Conservation (phyloP, 179 eudicot genomes). For the Beta macrorhiza region DNA sequence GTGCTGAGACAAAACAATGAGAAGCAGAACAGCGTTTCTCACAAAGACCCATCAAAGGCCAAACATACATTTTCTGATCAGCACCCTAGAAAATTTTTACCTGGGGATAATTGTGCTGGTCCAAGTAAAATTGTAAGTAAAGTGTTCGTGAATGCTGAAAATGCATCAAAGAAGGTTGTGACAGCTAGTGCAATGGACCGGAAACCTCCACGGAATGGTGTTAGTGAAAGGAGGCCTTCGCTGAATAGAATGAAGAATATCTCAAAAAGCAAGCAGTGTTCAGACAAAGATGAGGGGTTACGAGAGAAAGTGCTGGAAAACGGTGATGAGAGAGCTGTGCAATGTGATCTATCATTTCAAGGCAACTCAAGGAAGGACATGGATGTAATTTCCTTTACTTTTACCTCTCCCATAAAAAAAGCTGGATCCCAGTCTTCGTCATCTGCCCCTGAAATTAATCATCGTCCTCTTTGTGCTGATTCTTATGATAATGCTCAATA, state of each 20-base stretch:
- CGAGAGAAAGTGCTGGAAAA: conserved; percentile 34
- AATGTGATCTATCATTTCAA: conserved; percentile 43
- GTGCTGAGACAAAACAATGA: conserved; percentile 71
- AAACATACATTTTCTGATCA: conserved; percentile 44
- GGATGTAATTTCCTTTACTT: conserved; percentile 93
- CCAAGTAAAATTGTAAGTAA: conserved; percentile 54
- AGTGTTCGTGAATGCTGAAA: conserved; percentile 43
- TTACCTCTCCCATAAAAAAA: conserved; percentile 87
- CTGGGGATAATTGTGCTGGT: conserved; percentile 38
- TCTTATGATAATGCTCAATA: conserved; percentile 32
- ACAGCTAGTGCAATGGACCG: conserved; percentile 39
- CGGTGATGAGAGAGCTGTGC: conserved; percentile 43
- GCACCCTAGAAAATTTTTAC: conserved; percentile 41
- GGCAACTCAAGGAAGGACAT: conserved; percentile 50
- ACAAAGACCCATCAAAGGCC: conserved; percentile 37
- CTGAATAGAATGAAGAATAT: conserved; percentile 42
- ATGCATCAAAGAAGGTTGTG: conserved; percentile 43
- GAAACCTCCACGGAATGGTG: conserved; percentile 34
- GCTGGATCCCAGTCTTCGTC: conserved; percentile 37
- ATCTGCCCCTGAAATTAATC: conserved; percentile 34
- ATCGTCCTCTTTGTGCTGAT: conserved; percentile 23
- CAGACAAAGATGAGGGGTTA: conserved; percentile 29
- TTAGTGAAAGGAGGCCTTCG: conserved; percentile 33
- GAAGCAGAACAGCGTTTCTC: conserved; percentile 65
- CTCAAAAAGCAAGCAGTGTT: conserved; percentile 42